A percentile compares a stretch with the other conserved stretches of the same genome.
Conservation (phyloP, 352 stramenopile genomes). For the Pythium utonaiense region DNA sequence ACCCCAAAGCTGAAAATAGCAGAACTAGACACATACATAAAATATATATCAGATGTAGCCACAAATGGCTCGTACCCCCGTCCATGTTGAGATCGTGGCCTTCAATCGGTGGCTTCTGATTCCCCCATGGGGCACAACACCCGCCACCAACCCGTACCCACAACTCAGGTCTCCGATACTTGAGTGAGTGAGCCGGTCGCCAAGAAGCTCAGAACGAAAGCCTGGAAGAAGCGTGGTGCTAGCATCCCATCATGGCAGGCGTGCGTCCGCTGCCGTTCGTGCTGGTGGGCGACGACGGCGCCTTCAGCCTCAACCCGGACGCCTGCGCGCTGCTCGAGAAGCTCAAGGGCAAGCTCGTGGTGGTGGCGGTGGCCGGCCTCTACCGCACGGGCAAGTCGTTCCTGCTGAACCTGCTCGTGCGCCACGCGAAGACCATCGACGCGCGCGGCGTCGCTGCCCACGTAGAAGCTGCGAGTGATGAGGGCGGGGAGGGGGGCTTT, state of each 20-base stretch:
- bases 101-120: neutral
- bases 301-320: slow-evolving; percentile 77
- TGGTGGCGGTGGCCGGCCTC: slow-evolving; percentile 82
- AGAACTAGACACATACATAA: too few species aligned
- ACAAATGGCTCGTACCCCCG: neutral
- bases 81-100: neutral
- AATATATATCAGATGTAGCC: too few species aligned
- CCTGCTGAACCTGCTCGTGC: slow-evolving; percentile 84
- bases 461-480: slow-evolving; percentile 11
- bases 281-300: slow-evolving; percentile 69
- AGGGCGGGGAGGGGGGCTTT: slow-evolving; percentile 54
- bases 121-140: neutral
- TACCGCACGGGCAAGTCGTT: slow-evolving; percentile 91
- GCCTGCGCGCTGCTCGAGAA: slow-evolving; percentile 60
- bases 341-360: slow-evolving; percentile 75
- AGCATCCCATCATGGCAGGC: slow-evolving; percentile 14
- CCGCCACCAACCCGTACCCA: slow-evolving; percentile 7
- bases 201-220: slow-evolving; percentile 8
- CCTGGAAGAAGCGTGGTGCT: neutral
- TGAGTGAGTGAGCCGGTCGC: neutral
- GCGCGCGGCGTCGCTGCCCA: neutral
- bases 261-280: slow-evolving; percentile 77
- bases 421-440: slow-evolving; percentile 45
- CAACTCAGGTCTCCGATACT: neutral
- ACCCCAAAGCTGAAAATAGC: too few species aligned